Base-by-base conservation (phyloP, 257 asterid species). In the Plantago ovata region DNA sequence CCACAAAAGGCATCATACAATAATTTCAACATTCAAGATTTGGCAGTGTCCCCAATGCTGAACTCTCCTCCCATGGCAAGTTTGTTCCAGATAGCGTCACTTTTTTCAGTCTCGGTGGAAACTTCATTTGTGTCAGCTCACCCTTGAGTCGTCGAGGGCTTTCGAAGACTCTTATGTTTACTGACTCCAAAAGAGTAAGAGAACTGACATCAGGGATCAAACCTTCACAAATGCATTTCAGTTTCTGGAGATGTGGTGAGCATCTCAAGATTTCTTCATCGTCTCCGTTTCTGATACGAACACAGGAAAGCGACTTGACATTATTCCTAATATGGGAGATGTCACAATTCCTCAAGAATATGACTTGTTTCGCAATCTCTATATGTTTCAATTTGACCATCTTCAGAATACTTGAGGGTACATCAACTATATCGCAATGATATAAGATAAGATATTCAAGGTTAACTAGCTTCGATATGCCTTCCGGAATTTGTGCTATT, bases 371-470 rank as follows among this genome's bases (percentile, higher is more conserved):
- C 8, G 7, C 10, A 15, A 61, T 46, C 44, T 18, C 57, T 11
- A 68, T 7, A 53, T 68, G 66, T 40, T 47, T 61, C 63, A 68
- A 41, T 38, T 53, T 61, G 8, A 10, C 44, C 63, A 68, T 43
- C 16, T 21, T 38, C 46, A 50, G 38, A 20, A 68, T 18, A 16
- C 7, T 13, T 11, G 18, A 19, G 60, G 68, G 58, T 42, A 61
- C 18, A 13, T 42, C 13, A 38, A 60, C 38, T 36, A 16, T n/a
- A 1, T 19, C 7, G 10, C 18, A 9, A 22, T 58, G 53, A 9
- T 53, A 8, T 13, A 52, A 4, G 9, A 23, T 16, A 38, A 68
- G 45, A 53, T 46, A 58, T 60, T 67, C 61, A 1, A 67, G 60
- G 52, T 67, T 67, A 14, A 14, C 14, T 2, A 61, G 47, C 19